A percentile compares a stretch with the other conserved stretches of the same genome.
Conservation (phyloP, 1,139 yeast species). For the Meyerozyma carpophila region DNA sequence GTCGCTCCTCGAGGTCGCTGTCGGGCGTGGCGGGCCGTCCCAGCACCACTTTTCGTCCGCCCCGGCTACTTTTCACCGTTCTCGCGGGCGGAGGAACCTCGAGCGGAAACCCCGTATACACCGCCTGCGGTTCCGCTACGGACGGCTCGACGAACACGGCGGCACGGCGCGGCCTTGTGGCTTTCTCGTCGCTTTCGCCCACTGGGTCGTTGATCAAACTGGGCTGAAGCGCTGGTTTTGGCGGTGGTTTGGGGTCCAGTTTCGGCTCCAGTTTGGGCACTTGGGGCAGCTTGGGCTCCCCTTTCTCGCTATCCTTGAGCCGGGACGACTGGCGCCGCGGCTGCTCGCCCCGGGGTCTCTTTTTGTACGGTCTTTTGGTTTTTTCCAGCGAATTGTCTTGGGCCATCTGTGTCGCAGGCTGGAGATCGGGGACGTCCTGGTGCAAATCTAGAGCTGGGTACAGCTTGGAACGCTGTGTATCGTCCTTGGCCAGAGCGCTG, state of each 20-base stretch:
- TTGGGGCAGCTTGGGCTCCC: too few relatives aligned
- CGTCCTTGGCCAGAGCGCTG: background rate
- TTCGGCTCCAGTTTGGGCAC: background rate
- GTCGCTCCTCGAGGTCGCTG: slow-evolving; percentile 7
- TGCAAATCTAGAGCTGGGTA: background rate
- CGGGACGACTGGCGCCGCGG: background rate
- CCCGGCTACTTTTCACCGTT: slow-evolving; percentile 18
- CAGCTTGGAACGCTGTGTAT: too few relatives aligned
- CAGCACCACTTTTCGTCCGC: slow-evolving; percentile 7
- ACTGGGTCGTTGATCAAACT: background rate
- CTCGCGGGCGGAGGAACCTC: slow-evolving; percentile 57
- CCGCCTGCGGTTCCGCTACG: slow-evolving; percentile 44
- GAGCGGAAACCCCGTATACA: slow-evolving; percentile 62
- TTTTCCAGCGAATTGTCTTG: background rate
- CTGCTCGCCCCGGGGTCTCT: background rate
- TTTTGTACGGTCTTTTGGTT: background rate
- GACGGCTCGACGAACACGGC: slow-evolving; percentile 51
- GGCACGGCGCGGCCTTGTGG: too few relatives aligned
- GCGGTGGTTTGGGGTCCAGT: background rate
- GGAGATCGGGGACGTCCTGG: background rate
- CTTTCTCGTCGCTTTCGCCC: background rate
- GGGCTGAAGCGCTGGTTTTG: background rate
- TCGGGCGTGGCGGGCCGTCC: slow-evolving; percentile 5
- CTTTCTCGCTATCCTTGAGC: background rate
- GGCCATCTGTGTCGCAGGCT: background rate